Evolutionary conservation across 2,329 filamentous ascomycete genomes (phyloP).

Genomic region (Didymella pinodella): DNA sequence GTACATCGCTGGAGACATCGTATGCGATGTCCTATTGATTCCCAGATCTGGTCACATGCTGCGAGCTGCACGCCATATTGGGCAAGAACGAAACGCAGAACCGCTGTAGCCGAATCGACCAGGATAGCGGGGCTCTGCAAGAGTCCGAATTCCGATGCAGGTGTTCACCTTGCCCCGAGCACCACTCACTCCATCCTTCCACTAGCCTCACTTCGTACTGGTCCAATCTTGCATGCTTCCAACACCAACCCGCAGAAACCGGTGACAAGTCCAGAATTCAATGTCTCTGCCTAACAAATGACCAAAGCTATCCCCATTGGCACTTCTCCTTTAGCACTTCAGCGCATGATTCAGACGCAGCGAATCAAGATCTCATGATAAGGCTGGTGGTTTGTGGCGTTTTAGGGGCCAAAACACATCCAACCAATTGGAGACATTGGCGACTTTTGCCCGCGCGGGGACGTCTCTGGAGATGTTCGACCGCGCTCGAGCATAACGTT

Average conservation of each 20-base stretch:
- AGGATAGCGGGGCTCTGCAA: constrained; percentile 10
- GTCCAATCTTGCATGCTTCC: constrained; percentile 7
- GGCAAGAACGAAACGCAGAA: constrained; percentile 16
- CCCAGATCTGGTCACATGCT: constrained; percentile 15
- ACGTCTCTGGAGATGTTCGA: constrained; percentile 9
- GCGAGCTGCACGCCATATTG: constrained; percentile 17
- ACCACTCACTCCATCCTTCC: constrained; percentile 11
- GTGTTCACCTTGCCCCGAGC: constrained; percentile 8
- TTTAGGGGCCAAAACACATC: constrained; percentile 17
- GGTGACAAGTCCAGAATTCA: constrained; percentile 9
- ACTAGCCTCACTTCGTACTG: constrained; percentile 11
- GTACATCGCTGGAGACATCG: background rate
- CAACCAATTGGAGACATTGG: constrained; percentile 28
- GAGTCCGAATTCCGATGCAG: constrained; percentile 8
- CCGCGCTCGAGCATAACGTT: constrained; percentile 17
- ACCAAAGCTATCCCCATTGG: constrained; percentile 1
- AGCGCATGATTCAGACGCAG: constrained; percentile 9
- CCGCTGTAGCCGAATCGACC: constrained; percentile 8
- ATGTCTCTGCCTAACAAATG: constrained; percentile 1
- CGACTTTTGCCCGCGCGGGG: constrained; percentile 10
- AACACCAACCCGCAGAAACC: constrained; percentile 14
- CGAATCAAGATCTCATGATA: constrained; percentile 19
- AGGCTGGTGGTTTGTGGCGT: constrained; percentile 10
- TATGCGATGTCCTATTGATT: constrained; percentile 8
- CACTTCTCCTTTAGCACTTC: background rate